phyloP scores from a whole-genome alignment of 192 early-diverging fungal genomes.

The Podila clonocystis region DNA sequence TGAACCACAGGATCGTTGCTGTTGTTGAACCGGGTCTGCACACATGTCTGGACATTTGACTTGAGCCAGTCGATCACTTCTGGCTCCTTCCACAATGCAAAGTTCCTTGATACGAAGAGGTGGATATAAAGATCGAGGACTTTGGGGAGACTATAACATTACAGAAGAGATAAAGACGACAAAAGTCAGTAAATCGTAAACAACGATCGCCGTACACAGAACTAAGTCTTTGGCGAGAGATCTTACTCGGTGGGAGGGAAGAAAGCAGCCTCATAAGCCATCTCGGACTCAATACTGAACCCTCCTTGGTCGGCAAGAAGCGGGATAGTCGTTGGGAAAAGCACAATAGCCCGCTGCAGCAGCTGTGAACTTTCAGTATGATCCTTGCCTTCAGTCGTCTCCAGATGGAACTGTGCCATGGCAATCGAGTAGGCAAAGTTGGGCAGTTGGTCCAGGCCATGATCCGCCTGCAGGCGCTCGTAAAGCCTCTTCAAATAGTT shows the following conservation, averaged over 20 bases:
- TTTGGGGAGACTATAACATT: constrained; percentile 31
- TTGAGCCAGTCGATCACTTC: constrained; percentile 61
- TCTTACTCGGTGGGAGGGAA: constrained; percentile 51
- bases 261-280: constrained; percentile 66
- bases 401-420: constrained; percentile 80
- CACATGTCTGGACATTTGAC: constrained; percentile 24
- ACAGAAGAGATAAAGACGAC: background rate
- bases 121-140: constrained; percentile 72
- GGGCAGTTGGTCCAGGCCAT: constrained; percentile 61
- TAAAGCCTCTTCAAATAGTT: constrained; percentile 61
- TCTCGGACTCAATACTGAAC: constrained; percentile 63
- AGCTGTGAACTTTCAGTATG: constrained; percentile 61
- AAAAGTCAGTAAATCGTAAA: background rate
- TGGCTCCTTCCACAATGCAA: constrained; percentile 87
- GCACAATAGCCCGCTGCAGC: constrained; percentile 75
- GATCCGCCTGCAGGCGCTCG: constrained; percentile 39
- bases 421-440: constrained; percentile 84
- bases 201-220: too few relatives aligned
- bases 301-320: constrained; percentile 72
- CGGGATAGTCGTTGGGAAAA: constrained; percentile 75
- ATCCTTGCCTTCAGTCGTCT: constrained; percentile 40
- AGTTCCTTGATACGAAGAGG: constrained; percentile 79
- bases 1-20: constrained; percentile 24
- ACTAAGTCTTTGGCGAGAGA: background rate
- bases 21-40: constrained; percentile 27